Evolutionary conservation across 179 eudicot genomes (phyloP), one percentile per base, ranked within the genome.

Genomic region (Sideroxylon spinosum): DNA sequence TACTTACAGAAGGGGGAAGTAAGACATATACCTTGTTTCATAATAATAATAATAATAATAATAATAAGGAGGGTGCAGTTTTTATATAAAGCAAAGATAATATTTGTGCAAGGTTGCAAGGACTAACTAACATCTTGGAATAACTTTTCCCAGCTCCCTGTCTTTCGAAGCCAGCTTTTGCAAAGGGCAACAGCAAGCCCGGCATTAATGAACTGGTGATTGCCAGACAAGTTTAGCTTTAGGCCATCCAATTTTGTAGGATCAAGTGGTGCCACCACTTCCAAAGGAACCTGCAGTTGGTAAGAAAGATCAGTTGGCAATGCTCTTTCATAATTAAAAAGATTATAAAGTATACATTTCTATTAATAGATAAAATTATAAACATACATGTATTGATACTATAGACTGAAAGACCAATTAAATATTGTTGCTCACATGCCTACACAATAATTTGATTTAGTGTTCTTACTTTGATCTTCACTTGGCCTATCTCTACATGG

Each of bases 141-240:
- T 56, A 88, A 70, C 74, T 83, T 88, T 73, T 82, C 81, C 88
- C 86, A 83, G 76, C 82, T 86, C 59, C 90, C 85, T 29, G 90
- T 91, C 20, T 63, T 79, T 50, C 49, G 84, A 75, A 92, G 95
- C 95, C 97, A 92, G 79, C 90, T 84, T 86, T 84, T 91, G 71
- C 95, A 91, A 25, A 92, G 91, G 65, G 95, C 82, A 53, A 90
- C 90, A 76, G 97, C 97, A 75, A 92, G 92, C 76, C 91, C 92
- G 78, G 93, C 97, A 84, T 92, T 92, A n/a, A 83, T 82, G 75
- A 77, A 77, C 76, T 92, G 97, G 89, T 92, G 97, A 78, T 91
- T 93, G 67, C 97, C 97, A 74, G 90, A 86, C 86, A 91, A 87
- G 83, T 93, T 84, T 76, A 92, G 86, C 78, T 85, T 84, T 48